A percentile compares a stretch with the other conserved stretches of the same genome.
These are phyloP conservation scores for Tinospora cordifolia DNA, from an alignment of 164 flowering plant species.

Conservation along the genomic window DNA sequence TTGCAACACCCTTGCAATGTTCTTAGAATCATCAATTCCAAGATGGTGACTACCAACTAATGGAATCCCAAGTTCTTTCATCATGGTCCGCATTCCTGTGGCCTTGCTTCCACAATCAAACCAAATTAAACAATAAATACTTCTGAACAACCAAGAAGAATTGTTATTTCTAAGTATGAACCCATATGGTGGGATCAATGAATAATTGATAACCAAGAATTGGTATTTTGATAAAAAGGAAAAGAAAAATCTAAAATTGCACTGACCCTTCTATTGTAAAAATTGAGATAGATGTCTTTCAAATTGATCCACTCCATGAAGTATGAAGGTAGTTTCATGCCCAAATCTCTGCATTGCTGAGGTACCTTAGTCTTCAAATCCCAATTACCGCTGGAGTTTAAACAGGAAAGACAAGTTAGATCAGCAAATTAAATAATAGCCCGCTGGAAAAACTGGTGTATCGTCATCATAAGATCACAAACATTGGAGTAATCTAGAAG, in stretches of 20 bases:
- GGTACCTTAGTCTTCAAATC: constrained; percentile 92
- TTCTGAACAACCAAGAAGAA: background rate
- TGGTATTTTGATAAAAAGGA: background rate
- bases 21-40: constrained; percentile 89
- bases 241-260: background rate
- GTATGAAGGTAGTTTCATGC: constrained; percentile 60
- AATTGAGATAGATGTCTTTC: constrained; percentile 80
- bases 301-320: constrained; percentile 96
- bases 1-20: constrained; percentile 76
- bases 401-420: background rate
- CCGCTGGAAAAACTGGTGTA: background rate
- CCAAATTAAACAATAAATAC: background rate
- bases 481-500: background rate
- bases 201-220: background rate
- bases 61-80: constrained; percentile 57
- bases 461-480: background rate
- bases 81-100: constrained; percentile 85
- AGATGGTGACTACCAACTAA: constrained; percentile 89
- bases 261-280: constrained; percentile 70
- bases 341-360: constrained; percentile 70
- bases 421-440: background rate
- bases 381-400: constrained; percentile 76
- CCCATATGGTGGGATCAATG: background rate
- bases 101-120: constrained; percentile 43
- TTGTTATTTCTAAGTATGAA: background rate